These are phyloP conservation scores for Verticillium longisporum DNA, from an alignment of 2,329 filamentous ascomycete species.

Conservation along the genomic window DNA sequence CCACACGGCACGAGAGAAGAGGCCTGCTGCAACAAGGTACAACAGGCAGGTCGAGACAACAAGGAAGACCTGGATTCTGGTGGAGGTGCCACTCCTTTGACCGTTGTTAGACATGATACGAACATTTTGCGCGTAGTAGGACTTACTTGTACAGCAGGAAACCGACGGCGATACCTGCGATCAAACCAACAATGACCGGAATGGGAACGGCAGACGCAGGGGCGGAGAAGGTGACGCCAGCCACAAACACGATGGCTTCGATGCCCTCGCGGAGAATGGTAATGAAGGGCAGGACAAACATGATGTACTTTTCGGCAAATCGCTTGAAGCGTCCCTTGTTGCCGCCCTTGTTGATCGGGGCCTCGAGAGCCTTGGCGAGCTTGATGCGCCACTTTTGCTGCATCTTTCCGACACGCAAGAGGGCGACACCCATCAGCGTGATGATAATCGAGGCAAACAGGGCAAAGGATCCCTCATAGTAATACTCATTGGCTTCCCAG, in stretches of 20 bases:
- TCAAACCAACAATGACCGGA: conserved; percentile 65
- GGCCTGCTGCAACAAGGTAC: conserved; percentile 75
- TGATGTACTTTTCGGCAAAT: conserved; percentile 70
- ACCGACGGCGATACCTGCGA: conserved; percentile 60
- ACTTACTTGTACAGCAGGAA: conserved; percentile 72
- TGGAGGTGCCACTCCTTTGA: conserved; percentile 31
- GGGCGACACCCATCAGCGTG: conserved; percentile 70
- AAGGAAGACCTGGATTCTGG: conserved; percentile 63
- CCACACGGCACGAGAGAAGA: conserved; percentile 75
- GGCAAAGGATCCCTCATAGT: conserved; percentile 76
- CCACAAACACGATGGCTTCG: conserved; percentile 80
- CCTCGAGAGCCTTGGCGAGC: conserved; percentile 63
- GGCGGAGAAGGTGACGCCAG: conserved; percentile 70
- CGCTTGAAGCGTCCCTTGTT: conserved; percentile 45
- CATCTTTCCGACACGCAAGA: conserved; percentile 75
- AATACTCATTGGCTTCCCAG: conserved; percentile 63
- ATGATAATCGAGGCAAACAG: conserved; percentile 75
- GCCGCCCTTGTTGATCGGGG: conserved; percentile 36
- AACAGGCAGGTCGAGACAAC: conserved; percentile 75
- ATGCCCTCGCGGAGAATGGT: conserved; percentile 83
- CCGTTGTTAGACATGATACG: neutral
- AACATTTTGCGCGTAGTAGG: neutral
- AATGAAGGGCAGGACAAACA: conserved; percentile 82
- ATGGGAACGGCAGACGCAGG: conserved; percentile 73
- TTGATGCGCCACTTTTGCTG: conserved; percentile 85